phyloP scores from a whole-genome alignment of 2,329 filamentous ascomycete genomes.

The Hymenoscyphus occultus region DNA sequence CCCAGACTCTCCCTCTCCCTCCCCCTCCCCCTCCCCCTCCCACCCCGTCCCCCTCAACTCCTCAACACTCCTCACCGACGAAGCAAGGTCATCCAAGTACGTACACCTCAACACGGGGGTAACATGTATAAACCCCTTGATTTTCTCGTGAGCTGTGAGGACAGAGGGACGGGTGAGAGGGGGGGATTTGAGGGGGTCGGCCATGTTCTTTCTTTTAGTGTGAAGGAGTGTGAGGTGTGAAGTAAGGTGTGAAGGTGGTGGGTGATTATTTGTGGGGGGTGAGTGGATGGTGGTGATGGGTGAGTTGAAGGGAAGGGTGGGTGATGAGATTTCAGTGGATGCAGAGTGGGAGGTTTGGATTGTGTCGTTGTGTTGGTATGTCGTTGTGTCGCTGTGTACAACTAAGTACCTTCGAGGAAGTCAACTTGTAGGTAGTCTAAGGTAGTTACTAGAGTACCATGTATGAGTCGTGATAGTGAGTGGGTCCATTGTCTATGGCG shows the following conservation, averaged over 20 bases:
- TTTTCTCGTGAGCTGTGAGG: constrained; percentile 65
- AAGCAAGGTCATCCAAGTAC: constrained; percentile 73
- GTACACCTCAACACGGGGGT: constrained; percentile 81
- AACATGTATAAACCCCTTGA: constrained; percentile 72
- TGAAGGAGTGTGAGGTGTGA: too few species aligned
- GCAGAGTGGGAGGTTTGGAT: too few species aligned
- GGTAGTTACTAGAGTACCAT: background rate
- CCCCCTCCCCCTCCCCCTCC: too few species aligned
- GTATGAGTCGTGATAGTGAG: background rate
- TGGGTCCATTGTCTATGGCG: background rate
- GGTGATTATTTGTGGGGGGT: background rate
- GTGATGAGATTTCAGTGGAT: too few species aligned
- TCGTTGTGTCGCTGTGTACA: background rate
- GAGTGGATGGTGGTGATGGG: background rate
- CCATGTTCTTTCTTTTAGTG: constrained; percentile 41
- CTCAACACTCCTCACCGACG: constrained; percentile 59
- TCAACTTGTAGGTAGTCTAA: too few species aligned
- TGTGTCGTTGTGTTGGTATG: too few species aligned
- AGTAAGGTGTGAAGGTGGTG: too few species aligned
- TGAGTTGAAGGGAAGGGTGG: too few species aligned
- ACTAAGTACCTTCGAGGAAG: background rate
- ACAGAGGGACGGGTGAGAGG: constrained; percentile 74
- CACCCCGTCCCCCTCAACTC: constrained; percentile 46
- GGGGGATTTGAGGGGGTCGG: constrained; percentile 51
- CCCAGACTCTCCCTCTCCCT: too few species aligned